phyloP scores from a whole-genome alignment of 768 basidiomycete genomes.

The Dentipellis fragilis region DNA sequence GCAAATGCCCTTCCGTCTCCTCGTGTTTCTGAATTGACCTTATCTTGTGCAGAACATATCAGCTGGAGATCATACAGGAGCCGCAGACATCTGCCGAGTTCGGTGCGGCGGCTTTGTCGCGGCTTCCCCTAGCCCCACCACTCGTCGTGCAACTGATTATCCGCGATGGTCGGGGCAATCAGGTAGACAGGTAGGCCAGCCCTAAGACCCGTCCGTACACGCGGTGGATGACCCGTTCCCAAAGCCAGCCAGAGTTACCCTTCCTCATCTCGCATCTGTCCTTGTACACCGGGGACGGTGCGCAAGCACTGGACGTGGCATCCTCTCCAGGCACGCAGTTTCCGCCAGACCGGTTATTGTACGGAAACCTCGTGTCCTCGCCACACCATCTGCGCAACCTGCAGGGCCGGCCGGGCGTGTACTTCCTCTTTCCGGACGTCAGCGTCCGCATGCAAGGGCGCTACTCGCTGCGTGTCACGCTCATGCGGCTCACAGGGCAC shows the following conservation, averaged over 20 bases:
- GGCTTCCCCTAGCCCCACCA: constrained; percentile 77
- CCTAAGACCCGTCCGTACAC: constrained; percentile 7
- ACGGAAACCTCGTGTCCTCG: constrained; percentile 79
- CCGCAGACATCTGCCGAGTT: constrained; percentile 79
- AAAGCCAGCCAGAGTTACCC: constrained; percentile 78
- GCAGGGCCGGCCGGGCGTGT: constrained; percentile 72
- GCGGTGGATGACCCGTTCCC: not conserved
- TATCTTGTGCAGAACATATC: constrained; percentile 36
- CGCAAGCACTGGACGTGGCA: constrained; percentile 53
- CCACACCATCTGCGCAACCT: constrained; percentile 73
- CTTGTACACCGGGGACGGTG: constrained; percentile 61
- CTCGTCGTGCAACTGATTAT: constrained; percentile 73
- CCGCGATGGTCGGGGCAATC: constrained; percentile 60
- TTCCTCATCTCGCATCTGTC: constrained; percentile 83
- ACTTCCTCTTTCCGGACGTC: constrained; percentile 87
- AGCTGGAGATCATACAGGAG: constrained; percentile 80
- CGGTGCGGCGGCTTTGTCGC: constrained; percentile 61
- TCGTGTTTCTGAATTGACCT: constrained; percentile 1
- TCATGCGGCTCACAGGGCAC: constrained; percentile 70
- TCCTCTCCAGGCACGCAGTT: constrained; percentile 38
- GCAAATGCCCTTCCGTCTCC: constrained; percentile 5
- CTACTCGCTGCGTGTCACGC: constrained; percentile 64
- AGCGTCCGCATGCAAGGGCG: constrained; percentile 72
- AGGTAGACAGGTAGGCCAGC: constrained; percentile 64
- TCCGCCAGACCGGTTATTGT: constrained; percentile 52